Evolutionary conservation across 805 yeast genomes (phyloP).

Genomic region (Saccharomycopsis sp.): DNA sequence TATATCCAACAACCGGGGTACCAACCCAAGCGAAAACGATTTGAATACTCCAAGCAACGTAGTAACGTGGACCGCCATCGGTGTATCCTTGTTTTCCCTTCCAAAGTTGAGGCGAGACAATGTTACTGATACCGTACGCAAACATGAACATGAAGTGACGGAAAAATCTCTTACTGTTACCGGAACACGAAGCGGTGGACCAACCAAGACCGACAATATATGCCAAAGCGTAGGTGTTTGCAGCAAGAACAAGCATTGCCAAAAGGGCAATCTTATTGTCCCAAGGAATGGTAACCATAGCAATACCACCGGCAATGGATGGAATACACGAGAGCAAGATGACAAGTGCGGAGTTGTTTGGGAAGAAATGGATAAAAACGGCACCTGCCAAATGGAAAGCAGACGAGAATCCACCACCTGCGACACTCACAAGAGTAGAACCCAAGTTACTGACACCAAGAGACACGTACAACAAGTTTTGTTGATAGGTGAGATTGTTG

Average conservation of each 20-base stretch:
- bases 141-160: constrained; percentile 35
- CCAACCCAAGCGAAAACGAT: constrained; percentile 35
- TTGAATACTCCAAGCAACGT: constrained; percentile 42
- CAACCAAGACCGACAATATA: constrained; percentile 22
- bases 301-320: constrained; percentile 36
- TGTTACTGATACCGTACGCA: constrained; percentile 36
- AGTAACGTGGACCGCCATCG: constrained; percentile 36
- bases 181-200: constrained; percentile 32
- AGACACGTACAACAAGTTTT: constrained; percentile 35
- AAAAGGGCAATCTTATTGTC: constrained; percentile 33
- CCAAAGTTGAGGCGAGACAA: constrained; percentile 46
- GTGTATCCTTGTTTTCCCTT: constrained; percentile 22
- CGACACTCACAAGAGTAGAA: constrained; percentile 44
- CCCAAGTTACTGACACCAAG: constrained; percentile 33
- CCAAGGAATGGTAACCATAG: constrained; percentile 37
- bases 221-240: constrained; percentile 30
- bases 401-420: constrained; percentile 37
- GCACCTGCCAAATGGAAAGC: constrained; percentile 30
- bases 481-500: constrained; percentile 47
- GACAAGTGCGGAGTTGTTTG: constrained; percentile 30
- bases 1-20: constrained; percentile 33
- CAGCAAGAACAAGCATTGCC: constrained; percentile 36
- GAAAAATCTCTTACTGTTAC: constrained; percentile 38
- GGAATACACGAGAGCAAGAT: constrained; percentile 29
- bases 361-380: constrained; percentile 25